phyloP scores from a whole-genome alignment of 176 grass and related monocot genomes.

The bread wheat (Triticum aestivum) region DNA sequence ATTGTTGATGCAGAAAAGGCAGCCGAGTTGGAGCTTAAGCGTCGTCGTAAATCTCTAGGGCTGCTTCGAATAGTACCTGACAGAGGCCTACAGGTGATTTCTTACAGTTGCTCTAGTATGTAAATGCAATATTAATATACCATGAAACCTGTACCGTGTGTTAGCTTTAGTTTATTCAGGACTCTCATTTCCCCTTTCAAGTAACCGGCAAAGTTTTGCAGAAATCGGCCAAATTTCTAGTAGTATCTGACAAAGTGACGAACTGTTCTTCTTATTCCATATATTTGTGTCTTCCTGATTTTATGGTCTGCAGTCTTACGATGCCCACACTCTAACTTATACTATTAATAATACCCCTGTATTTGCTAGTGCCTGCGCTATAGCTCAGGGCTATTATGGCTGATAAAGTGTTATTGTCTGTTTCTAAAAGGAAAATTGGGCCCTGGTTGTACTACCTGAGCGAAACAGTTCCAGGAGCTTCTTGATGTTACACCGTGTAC shows the following conservation, averaged over 20 bases:
- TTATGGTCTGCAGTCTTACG: background rate
- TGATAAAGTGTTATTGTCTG: background rate
- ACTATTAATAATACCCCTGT: background rate
- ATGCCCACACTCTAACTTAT: background rate
- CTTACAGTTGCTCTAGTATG: constrained; percentile 16
- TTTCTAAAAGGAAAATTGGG: background rate
- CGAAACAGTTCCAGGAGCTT: background rate
- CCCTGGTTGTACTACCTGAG: background rate
- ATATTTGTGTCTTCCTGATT: background rate
- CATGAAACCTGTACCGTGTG: background rate
- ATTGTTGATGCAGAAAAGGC: constrained; percentile 72
- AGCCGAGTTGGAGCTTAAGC: constrained; percentile 62
- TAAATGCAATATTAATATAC: background rate
- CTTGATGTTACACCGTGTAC: background rate
- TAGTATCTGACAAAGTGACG: background rate
- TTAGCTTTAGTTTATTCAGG: background rate
- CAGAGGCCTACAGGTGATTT: constrained; percentile 87
- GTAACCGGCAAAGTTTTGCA: background rate
- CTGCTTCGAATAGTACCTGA: constrained; percentile 64
- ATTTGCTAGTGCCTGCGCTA: background rate
- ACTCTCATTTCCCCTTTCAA: background rate
- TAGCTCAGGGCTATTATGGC: background rate
- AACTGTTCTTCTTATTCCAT: background rate
- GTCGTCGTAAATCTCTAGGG: constrained; percentile 80
- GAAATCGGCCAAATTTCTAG: background rate